Percentiles rank a stretch among this genome's conserved stretches.
Evolutionary conservation across 306 rosid species (phyloP).

Genomic region (Quercus cerris): DNA sequence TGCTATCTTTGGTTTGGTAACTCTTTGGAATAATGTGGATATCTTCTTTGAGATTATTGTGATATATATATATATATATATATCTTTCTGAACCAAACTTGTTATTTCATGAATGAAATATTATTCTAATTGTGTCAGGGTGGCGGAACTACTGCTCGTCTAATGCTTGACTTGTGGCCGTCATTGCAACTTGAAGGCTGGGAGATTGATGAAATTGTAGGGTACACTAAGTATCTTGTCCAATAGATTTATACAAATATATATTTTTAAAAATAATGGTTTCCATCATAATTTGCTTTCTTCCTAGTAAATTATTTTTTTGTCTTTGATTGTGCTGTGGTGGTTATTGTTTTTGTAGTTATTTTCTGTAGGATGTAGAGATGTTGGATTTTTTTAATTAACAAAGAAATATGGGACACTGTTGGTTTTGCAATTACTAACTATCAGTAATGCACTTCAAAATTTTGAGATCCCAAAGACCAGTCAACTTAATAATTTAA

Average conservation of each 20-base stretch:
- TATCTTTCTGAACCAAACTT: slow-evolving; percentile 9
- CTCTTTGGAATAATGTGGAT: slow-evolving; percentile 5
- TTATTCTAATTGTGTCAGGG: slow-evolving; percentile 56
- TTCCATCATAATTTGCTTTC: too few relatives aligned
- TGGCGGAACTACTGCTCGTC: slow-evolving; percentile 89
- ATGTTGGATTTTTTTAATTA: too few relatives aligned
- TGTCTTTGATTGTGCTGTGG: too few relatives aligned
- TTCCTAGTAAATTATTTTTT: too few relatives aligned
- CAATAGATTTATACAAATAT: too few relatives aligned
- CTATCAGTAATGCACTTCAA: not conserved
- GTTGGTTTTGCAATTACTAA: not conserved
- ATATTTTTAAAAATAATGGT: too few relatives aligned
- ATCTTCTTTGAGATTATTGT: slow-evolving; percentile 10
- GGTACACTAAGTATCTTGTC: too few relatives aligned
- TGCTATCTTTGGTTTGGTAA: slow-evolving; percentile 91
- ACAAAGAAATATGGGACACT: too few relatives aligned
- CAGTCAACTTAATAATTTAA: not conserved
- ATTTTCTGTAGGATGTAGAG: too few relatives aligned
- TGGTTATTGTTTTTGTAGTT: too few relatives aligned
- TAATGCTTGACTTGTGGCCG: slow-evolving; percentile 93
- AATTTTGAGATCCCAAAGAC: not conserved
- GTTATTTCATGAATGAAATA: slow-evolving; percentile 12
- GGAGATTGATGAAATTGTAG: slow-evolving; percentile 88
- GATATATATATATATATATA: too few relatives aligned
- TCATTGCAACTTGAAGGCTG: slow-evolving; percentile 91